phyloP scores from a whole-genome alignment of 1,139 yeast species.

The Yamadazyma taylorii region DNA sequence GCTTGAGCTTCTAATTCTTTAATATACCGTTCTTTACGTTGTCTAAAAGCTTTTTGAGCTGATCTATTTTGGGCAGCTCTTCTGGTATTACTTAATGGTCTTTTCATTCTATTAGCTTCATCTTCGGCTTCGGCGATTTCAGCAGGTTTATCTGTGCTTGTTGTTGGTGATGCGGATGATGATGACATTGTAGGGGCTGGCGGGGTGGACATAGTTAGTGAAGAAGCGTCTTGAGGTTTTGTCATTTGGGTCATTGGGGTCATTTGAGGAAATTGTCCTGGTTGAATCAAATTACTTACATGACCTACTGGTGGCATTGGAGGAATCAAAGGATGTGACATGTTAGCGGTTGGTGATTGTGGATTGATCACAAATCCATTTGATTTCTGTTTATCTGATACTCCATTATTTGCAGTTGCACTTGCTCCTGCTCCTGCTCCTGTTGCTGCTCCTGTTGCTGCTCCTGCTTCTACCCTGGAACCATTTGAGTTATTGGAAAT shows the following conservation, averaged over 20 bases:
- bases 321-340: slow-evolving; percentile 1
- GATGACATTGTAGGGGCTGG: neutral
- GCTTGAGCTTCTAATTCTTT: slow-evolving; percentile 75
- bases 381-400: neutral
- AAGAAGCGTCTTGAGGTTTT: neutral
- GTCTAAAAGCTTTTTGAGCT: slow-evolving; percentile 87
- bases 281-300: neutral
- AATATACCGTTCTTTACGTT: slow-evolving; percentile 73
- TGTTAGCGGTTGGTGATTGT: neutral
- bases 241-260: neutral
- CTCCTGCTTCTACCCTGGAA: no score
- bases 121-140: neutral
- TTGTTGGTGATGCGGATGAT: neutral
- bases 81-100: slow-evolving; percentile 63
- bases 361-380: neutral
- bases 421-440: no score
- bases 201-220: neutral
- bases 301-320: neutral
- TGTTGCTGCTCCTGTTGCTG: neutral
- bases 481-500: no score
- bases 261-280: neutral
- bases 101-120: slow-evolving; percentile 1
- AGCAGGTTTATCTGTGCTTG: neutral
- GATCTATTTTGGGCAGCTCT: slow-evolving; percentile 87
- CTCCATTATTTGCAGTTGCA: no score